Conservation (phyloP, 2,329 filamentous ascomycete species). For the Hypoxylon sp. region DNA sequence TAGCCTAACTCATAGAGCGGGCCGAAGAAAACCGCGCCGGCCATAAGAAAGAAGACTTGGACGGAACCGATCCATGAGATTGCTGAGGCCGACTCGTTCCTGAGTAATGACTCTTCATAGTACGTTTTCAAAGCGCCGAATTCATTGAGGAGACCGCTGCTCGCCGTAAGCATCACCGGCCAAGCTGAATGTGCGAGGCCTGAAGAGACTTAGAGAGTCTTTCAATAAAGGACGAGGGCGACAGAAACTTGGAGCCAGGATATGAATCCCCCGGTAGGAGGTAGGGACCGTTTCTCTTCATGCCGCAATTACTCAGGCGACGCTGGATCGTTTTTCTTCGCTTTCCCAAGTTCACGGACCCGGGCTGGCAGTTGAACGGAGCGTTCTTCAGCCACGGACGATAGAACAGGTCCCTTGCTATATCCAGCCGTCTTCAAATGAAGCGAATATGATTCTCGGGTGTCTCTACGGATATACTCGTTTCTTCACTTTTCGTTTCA, state of each 20-base stretch:
- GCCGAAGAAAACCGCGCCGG: constrained; percentile 11
- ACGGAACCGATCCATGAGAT: constrained; percentile 21
- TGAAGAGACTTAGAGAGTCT: constrained; percentile 7
- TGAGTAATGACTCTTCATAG: constrained; percentile 11
- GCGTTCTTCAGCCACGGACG: neutral
- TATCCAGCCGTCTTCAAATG: neutral
- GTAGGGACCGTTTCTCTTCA: neutral
- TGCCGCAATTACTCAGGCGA: neutral
- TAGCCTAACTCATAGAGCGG: constrained; percentile 9
- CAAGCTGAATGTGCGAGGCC: neutral
- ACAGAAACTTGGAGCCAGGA: constrained; percentile 19
- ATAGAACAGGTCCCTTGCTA: neutral
- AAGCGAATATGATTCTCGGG: neutral
- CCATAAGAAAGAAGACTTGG: constrained; percentile 20
- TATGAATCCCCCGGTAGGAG: constrained; percentile 7
- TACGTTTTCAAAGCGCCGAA: constrained; percentile 18
- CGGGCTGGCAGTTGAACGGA: neutral
- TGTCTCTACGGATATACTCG: no score
- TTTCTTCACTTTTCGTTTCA: neutral
- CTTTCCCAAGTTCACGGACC: neutral
- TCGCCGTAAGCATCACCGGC: neutral
- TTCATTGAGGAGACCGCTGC: constrained; percentile 10
- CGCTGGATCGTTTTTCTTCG: neutral
- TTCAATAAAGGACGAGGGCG: constrained; percentile 19
- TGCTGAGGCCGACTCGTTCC: neutral